Evolutionary conservation across 257 asterid species (phyloP), one percentile per base, ranked within the genome.

Genomic region (Solanum dulcamara): DNA sequence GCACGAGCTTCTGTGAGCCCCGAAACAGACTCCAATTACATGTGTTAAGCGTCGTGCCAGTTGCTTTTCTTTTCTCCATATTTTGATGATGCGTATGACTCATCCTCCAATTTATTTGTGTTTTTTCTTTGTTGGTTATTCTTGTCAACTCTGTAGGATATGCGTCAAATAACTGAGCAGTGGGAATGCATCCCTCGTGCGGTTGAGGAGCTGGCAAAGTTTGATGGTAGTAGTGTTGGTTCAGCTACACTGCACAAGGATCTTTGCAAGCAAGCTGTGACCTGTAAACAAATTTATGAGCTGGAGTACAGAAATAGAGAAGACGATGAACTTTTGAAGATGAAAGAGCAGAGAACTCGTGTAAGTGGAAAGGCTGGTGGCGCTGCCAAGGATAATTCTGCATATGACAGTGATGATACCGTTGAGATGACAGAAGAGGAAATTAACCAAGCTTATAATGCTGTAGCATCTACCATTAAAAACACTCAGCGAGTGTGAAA

Each of bases 391-490:
- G 90, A 84, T 37, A 88, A 82, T 46, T 71, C 87, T 42, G 81
- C 85, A 88, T 90, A 89, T 48, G 97, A 95, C 75, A 94, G 96
- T 68, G 98, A 95, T 88, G 96, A 95, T 80, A 97, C 99, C 2
- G 62, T 97, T 68, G 98, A 93, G 93, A 94, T 97, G 99, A 92
- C 98, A 14, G 99, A 94, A 89, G 98, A 96, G n/a, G 99, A 96
- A 86, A 95, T 95, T 40, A 92, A 95, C 40, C 89, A 83, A 55
- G 98, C 99, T 77, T 95, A 90, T 84, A 87, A 86, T 86, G 77
- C 87, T 71, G 50, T 95, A 66, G 86, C 91, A 77, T 84, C 86
- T 67, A 84, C 86, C 15, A n/a, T 84, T 46, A 18, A 12, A 48
- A 84, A 67, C 64, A 44, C 30, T 10, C 13, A 40, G 46, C 48